Conservation (phyloP, 1,284 basidiomycete genomes). For the Athelia sp. region DNA sequence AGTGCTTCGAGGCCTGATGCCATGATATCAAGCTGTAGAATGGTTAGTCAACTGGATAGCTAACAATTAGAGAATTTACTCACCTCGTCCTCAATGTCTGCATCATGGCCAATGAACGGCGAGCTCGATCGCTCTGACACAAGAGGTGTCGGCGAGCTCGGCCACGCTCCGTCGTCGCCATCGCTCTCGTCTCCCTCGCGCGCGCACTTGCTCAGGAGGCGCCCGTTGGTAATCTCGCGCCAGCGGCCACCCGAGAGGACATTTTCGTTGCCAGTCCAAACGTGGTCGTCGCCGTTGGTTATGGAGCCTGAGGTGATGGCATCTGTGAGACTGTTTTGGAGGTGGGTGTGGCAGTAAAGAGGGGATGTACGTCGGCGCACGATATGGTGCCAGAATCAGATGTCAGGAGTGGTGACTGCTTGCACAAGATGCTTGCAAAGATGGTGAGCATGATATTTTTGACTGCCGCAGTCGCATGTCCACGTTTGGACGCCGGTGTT, state of each 20-base stretch:
- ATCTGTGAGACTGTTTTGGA: constrained; percentile 2
- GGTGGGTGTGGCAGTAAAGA: constrained; percentile 14
- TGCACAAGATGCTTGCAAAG: constrained; percentile 31
- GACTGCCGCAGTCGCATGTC: constrained; percentile 23
- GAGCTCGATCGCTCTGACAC: background rate
- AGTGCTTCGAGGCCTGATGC: too few species aligned
- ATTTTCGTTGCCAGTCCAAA: constrained; percentile 10
- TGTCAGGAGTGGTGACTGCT: constrained; percentile 10
- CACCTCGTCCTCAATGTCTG: background rate
- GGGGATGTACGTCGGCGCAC: constrained; percentile 12
- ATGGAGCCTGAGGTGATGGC: constrained; percentile 8
- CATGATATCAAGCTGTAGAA: background rate
- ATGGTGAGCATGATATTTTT: constrained; percentile 21
- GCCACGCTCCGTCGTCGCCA: background rate
- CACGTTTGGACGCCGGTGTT: constrained; percentile 15
- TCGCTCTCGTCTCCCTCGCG: background rate
- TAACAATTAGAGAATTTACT: background rate
- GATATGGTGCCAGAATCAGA: constrained; percentile 15
- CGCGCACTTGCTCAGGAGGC: background rate
- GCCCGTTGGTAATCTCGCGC: background rate
- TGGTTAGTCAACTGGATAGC: background rate
- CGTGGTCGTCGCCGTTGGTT: constrained; percentile 17
- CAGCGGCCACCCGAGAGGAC: background rate
- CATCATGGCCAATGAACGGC: background rate
- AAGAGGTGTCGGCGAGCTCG: background rate